Evolutionary conservation across 2,329 filamentous ascomycete genomes (phyloP), one percentile per base, ranked within the genome.

Genomic region (Diaporthe caulivora): DNA sequence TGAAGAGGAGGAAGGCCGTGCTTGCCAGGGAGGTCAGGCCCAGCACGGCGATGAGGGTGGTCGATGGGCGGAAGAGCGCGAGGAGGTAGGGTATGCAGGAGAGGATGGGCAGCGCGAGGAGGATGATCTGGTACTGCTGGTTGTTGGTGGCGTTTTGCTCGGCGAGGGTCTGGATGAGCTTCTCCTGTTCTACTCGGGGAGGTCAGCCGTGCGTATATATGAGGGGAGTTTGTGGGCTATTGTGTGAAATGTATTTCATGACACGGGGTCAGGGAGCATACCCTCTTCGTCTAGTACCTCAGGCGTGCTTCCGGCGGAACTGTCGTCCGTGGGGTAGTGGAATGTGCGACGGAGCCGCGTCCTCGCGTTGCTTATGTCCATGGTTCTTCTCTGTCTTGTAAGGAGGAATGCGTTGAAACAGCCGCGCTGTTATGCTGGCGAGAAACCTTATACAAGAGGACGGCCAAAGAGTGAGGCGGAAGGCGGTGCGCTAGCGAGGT

Each of bases 261-360:
- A 26, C 21, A 54, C 53, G 44, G 72, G n/a, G 40, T 42, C 42
- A 31, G 29, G 31, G 44, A 44, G 54, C 76, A 69, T 81, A 92
- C 92, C 92, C 87, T 95, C 89, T 83, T 95, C 93, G 80, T 97
- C 94, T 74, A 97, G 86, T 71, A 91, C 89, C 77, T 91, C 88
- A 17, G 89, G 87, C 40, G 86, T 82, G 31, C 81, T 83, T 80
- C 88, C 86, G 47, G 88, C 86, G 70, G 81, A 81, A 72, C 89
- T 86, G 75, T 87, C 87, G 78, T 93, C 91, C 72, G 85, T 83
- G 6, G 93, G 93, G 83, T 96, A 97, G 75, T 89, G 90, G 83
- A 97, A 97, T 11, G 93, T 92, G 78, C 89, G 92, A 79, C 95
- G 92, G 57, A 97, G 85, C 76, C 93, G 91, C 69, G 93, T 85